Evolutionary conservation across 2,329 filamentous ascomycete species (phyloP), one percentile per base, ranked within the genome.

Genomic region (Pestalotiopsis sp.): DNA sequence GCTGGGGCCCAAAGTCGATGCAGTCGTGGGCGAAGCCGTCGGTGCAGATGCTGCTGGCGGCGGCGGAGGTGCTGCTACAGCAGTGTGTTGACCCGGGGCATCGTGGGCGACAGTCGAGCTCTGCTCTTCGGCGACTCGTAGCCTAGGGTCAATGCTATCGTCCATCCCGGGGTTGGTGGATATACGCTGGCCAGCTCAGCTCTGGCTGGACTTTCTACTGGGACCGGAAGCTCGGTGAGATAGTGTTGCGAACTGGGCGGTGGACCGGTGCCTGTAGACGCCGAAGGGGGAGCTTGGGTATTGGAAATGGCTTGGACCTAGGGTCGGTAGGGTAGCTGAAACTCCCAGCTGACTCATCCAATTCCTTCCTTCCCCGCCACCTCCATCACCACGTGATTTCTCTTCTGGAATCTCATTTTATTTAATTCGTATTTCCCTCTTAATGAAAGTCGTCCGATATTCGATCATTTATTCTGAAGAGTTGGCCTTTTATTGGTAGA

Each of bases 141-240:
- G 75, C 66, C 76, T 75, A 66, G 75, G 75, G 66, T 77, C 75
- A 66, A 77, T 66, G 52, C 45, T 66, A 52, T 52, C 27, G 13
- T 59, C 64, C 64, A 59, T 66, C 12, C n/a, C 64, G 27, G 27
- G 62, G 38, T 52, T 52, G 25, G 38, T 64, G 38, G 38, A 27
- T 66, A 31, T 23, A 45, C 20, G 6, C 20, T 58, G n/a, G 12
- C 31, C 38, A 57, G 38, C 64, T 66, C 23, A 17, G 45, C 13
- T 23, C 23, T 23, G 62, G n/a, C 31, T 31, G 31, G 57, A 61
- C 59, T 31, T 61, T 20, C 59, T 52, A 52, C 45, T n/a, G 45
- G 45, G 45, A 61, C 59, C 64, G 64, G 64, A 38, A 56, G 64
- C 17, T 66, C 64, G 64, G 64, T 56, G 64, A 66, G 41, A 66